Base-by-base conservation (phyloP, 1,284 basidiomycete species). In the Pseudozyma pruni region DNA sequence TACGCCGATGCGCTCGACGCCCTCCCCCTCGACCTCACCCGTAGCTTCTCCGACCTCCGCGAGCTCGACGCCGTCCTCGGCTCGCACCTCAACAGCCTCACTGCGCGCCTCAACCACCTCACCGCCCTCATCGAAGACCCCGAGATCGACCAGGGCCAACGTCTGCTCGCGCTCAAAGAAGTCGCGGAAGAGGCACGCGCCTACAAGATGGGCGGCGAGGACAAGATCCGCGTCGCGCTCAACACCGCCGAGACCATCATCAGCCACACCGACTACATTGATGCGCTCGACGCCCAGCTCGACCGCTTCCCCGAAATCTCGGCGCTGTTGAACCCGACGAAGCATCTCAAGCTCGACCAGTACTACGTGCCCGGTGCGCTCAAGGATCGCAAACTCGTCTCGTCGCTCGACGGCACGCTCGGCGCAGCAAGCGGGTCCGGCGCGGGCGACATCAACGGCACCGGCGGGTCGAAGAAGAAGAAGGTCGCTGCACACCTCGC, bases 21-120 rank as follows among this genome's bases (percentile, higher is more conserved):
- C 23, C 88, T 98, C 54, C 95, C 95, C 44, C 87, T 92, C 68
- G 94, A 97, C 84, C 89, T 98, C 82, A 97, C 95, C 11, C 89
- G 93, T 81, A 90, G 90, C 82, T 92, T 97, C 83, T 92, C 90
- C 22, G 95, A 98, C 86, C 88, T 99, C 46, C 91, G 94, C 74
- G 95, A 98, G 85, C 90, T 98, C 81, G 96, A 98, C 83, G 95
- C 96, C 46, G 96, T 98, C 40, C 87, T 99, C 45, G 93, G 92
- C 19, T 70, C 76, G 14, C 80, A 81, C 35, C 69, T 81, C 53
- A 62, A 53, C 41, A 76, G 76, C 51, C 70, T 81, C 46, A 75
- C 78, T 16, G 63, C 68, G 8, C 70, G 79, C 19, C 69, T 81
- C 34, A 53, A 73, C n/a, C 63, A 75, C 42, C 74, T 81, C 44